Evolutionary conservation across 2,329 filamentous ascomycete genomes (phyloP), one percentile per base, ranked within the genome.

Genomic region (Diaporthe sp.): DNA sequence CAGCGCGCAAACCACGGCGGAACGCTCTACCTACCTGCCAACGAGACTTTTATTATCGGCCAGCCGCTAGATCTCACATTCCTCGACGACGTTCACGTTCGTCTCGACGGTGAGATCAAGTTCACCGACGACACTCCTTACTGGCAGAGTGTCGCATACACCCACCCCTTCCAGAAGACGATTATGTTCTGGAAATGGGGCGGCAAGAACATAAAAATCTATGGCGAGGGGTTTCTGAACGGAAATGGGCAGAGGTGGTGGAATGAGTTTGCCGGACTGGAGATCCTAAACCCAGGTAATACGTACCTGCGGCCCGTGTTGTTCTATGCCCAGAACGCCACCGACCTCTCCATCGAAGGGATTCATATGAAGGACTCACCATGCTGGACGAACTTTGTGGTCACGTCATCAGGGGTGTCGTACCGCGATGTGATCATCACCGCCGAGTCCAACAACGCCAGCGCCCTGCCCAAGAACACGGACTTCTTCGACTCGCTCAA

Each of bases 111-210:
- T 42, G 88, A 90, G 79, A 85, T 91, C 67, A 80, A 82, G 79
- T 87, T 87, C 77, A 87, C 85, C 74, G 83, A 87, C 31, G 84
- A 87, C 74, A 86, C 85, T 4, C 77, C 82, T 6, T 86, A 85
- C 80, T 87, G 86, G 86, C 85, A 87, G 78, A 76, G 80, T 20
- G 82, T 85, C 73, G 82, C 85, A 51, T 86, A 84, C 79, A 79
- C 79, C 20, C 84, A 87, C 72, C 83, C 85, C 0, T 86, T 87
- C 78, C 84, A 87, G 78, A 85, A 87, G 76, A 90, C 87, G 4
- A 89, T 92, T 73, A 90, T 90, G 74, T 92, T 92, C 79, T 92
- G 90, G 88, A 89, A 91, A 70, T 92, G 90, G 90, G 90, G 90
- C 73, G 91, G 91, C 15, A 86, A 89, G 77, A 85, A 91, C 77